A percentile compares a stretch with the other conserved stretches of the same genome.
Evolutionary conservation across 768 basidiomycete species (phyloP).

Genomic region (Tylopilus sp.): DNA sequence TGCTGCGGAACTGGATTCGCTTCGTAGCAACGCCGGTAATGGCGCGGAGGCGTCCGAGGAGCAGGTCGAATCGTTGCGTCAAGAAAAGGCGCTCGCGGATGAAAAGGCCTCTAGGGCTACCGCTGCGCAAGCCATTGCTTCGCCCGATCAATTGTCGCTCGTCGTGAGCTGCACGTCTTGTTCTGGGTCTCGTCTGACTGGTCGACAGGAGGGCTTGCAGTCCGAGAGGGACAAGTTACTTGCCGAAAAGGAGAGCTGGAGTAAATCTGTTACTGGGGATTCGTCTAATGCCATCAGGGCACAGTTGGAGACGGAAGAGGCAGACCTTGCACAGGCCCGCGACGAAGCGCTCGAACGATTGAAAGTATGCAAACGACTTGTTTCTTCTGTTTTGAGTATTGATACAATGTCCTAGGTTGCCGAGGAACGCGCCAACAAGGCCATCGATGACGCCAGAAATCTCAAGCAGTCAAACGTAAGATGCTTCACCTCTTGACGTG

Average conservation of each 20-base stretch:
- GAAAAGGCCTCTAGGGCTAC: constrained; percentile 34
- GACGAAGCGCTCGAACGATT: constrained; percentile 55
- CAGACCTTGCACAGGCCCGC: constrained; percentile 51
- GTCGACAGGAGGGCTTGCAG: constrained; percentile 45
- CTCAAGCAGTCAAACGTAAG: constrained; percentile 33
- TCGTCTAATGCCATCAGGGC: constrained; percentile 33
- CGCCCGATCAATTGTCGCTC: constrained; percentile 24
- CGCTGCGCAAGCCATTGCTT: constrained; percentile 8
- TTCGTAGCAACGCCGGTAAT: constrained; percentile 16
- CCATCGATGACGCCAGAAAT: constrained; percentile 41
- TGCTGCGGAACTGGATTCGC: constrained; percentile 28
- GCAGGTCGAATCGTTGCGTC: constrained; percentile 36
- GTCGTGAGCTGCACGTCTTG: constrained; percentile 29
- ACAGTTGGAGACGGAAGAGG: constrained; percentile 60
- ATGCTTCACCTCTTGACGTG: neutral
- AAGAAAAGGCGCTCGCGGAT: constrained; percentile 39
- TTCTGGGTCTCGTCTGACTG: neutral
- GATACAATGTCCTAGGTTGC: constrained; percentile 29
- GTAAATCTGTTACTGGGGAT: constrained; percentile 19
- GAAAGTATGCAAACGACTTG: constrained; percentile 41
- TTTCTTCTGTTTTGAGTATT: neutral
- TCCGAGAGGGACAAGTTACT: constrained; percentile 62
- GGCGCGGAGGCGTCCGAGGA: constrained; percentile 25
- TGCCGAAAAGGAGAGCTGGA: constrained; percentile 50
- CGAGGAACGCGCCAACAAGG: constrained; percentile 44